Evolutionary conservation across 2,329 filamentous ascomycete species (phyloP).

Genomic region (Verruconis gallopava): DNA sequence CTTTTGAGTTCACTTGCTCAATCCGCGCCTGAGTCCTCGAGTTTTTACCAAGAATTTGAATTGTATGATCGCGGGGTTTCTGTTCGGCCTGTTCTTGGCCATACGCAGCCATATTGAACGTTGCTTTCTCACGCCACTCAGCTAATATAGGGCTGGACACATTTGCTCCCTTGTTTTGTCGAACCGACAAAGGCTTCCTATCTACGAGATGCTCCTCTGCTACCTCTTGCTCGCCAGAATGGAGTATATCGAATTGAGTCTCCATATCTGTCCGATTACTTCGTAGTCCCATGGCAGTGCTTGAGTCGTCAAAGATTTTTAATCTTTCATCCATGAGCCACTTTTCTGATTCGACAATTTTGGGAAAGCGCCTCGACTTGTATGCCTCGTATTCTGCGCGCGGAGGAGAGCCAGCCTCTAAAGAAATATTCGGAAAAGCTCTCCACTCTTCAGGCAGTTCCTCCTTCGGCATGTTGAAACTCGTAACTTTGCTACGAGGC

Average conservation of each 20-base stretch:
- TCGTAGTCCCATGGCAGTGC: not conserved
- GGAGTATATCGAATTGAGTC: constrained; percentile 4
- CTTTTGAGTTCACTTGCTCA: not conserved
- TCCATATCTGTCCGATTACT: not conserved
- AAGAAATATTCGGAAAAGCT: not conserved
- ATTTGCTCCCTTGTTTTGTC: not conserved
- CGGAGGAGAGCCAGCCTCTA: not conserved
- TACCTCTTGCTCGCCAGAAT: not conserved
- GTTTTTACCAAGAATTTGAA: not conserved
- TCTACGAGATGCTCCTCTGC: not conserved
- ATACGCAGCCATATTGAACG: not conserved
- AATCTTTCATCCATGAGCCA: constrained; percentile 6
- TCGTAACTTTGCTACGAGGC: not conserved
- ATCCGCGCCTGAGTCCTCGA: not conserved
- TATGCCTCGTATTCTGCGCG: constrained; percentile 7
- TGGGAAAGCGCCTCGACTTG: constrained; percentile 3
- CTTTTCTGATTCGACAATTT: not conserved
- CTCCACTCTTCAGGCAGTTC: constrained; percentile 1
- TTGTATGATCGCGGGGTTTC: not conserved
- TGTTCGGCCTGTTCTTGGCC: not conserved
- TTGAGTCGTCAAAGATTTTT: not conserved
- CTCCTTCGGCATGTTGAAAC: constrained; percentile 8
- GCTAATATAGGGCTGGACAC: not conserved
- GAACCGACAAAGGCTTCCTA: constrained; percentile 1
- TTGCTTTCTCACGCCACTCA: not conserved